Percentiles rank a stretch among this genome's conserved stretches.
Conservation (phyloP, 768 basidiomycete species). For the Cystofilobasidium capitatum region DNA sequence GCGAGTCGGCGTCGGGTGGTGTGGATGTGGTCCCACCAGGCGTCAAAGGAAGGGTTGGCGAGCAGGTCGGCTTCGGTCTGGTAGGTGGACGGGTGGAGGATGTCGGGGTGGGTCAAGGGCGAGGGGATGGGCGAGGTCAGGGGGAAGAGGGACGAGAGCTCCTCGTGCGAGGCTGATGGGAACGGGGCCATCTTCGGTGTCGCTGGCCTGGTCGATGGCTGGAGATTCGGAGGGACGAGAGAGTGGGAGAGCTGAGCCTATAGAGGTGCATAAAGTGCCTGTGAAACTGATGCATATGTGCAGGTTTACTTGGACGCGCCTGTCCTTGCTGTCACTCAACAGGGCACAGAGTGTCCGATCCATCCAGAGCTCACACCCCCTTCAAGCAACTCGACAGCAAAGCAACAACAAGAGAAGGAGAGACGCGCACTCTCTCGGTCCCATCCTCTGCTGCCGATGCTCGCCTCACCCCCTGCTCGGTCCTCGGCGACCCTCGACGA, state of each 20-base stretch:
- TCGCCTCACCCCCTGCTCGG: not conserved
- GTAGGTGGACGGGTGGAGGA: constrained; percentile 66
- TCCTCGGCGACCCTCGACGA: not conserved
- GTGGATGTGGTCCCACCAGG: constrained; percentile 84
- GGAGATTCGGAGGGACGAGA: not conserved
- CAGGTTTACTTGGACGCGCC: too few relatives aligned
- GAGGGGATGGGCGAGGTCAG: constrained; percentile 75
- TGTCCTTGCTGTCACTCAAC: too few relatives aligned
- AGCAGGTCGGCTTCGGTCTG: constrained; percentile 88
- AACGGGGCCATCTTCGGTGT: not conserved
- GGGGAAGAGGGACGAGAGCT: constrained; percentile 57
- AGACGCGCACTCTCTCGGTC: too few relatives aligned
- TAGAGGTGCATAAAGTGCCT: too few relatives aligned
- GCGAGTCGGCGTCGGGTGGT: constrained; percentile 58
- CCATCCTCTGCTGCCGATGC: not conserved
- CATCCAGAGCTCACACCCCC: too few relatives aligned
- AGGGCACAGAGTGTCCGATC: too few relatives aligned
- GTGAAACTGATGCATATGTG: too few relatives aligned
- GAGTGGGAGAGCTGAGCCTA: not conserved
- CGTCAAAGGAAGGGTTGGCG: constrained; percentile 83
- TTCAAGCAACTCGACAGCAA: too few relatives aligned
- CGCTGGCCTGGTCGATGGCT: not conserved
- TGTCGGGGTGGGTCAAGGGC: constrained; percentile 63
- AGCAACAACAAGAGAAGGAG: too few relatives aligned
- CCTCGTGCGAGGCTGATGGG: not conserved